Evolutionary conservation across 169 alveolate species (phyloP).

Genomic region (Theileria orientalis): DNA sequence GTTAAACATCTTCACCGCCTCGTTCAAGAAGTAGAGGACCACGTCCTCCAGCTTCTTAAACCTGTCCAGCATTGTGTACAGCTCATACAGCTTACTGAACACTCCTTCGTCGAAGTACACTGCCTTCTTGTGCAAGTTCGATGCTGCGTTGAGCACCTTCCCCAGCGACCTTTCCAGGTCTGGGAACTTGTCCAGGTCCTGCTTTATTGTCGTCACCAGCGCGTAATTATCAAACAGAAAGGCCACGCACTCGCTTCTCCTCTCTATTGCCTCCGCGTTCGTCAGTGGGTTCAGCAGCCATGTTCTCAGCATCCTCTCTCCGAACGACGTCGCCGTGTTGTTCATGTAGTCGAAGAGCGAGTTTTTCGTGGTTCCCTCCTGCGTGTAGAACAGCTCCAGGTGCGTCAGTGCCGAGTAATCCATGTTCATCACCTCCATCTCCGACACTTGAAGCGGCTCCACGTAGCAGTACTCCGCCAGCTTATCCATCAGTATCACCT

Average conservation of each 20-base stretch:
- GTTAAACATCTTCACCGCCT: conserved; percentile 13
- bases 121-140: conserved; percentile 83
- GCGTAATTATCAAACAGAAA: conserved; percentile 79
- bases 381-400: conserved; percentile 80
- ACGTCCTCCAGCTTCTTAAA: conserved; percentile 64
- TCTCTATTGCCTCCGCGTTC: conserved; percentile 81
- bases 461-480: conserved; percentile 44
- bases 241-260: conserved; percentile 88
- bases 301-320: conserved; percentile 89
- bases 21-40: conserved; percentile 55
- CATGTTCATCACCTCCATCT: conserved; percentile 38
- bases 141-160: conserved; percentile 79
- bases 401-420: conserved; percentile 81
- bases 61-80: conserved; percentile 68
- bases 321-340: conserved; percentile 91
- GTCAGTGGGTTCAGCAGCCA: conserved; percentile 95
- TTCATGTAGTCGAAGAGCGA: conserved; percentile 85
- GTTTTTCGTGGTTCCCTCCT: conserved; percentile 77
- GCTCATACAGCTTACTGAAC: conserved; percentile 69
- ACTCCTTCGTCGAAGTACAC: conserved; percentile 82
- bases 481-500: conserved; percentile 36
- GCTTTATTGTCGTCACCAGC: conserved; percentile 24
- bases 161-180: conserved; percentile 83
- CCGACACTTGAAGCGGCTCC: conserved; percentile 12
- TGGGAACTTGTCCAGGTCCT: conserved; percentile 67